phyloP scores from a whole-genome alignment of 2,329 filamentous ascomycete species.

The Tricladium varicosporioides region DNA sequence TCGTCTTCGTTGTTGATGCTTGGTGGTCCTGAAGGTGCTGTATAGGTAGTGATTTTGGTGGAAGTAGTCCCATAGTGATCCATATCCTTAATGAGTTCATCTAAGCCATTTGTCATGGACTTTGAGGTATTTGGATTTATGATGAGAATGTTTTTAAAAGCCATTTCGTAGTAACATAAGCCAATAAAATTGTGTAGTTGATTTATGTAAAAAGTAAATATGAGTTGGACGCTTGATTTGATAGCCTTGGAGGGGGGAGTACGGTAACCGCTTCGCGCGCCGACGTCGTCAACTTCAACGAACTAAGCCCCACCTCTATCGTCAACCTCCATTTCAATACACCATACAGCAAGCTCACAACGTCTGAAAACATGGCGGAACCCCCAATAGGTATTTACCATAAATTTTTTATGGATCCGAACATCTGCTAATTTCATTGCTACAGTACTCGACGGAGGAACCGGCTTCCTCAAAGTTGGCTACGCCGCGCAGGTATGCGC shows the following conservation, averaged over 20 bases:
- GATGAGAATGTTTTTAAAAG: constrained; percentile 56
- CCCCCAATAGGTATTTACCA: constrained; percentile 35
- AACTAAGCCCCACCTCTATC: constrained; percentile 6
- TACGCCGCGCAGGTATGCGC: constrained; percentile 80
- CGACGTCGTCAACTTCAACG: constrained; percentile 18
- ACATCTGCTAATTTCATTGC: constrained; percentile 20
- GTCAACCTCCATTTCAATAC: constrained; percentile 20
- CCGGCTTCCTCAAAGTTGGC: constrained; percentile 98
- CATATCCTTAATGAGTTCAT: constrained; percentile 45
- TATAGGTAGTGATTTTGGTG: constrained; percentile 60
- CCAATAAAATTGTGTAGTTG: not conserved
- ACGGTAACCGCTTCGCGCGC: not conserved
- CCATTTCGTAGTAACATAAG: constrained; percentile 17
- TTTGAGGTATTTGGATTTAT: constrained; percentile 78
- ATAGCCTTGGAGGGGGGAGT: constrained; percentile 6
- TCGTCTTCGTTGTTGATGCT: constrained; percentile 79
- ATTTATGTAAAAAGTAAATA: constrained; percentile 16
- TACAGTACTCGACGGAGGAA: constrained; percentile 97
- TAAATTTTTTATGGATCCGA: not conserved
- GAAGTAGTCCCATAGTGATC: constrained; percentile 13
- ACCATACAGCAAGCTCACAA: constrained; percentile 14
- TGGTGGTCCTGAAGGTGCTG: constrained; percentile 60
- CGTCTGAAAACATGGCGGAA: constrained; percentile 33
- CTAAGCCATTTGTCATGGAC: constrained; percentile 68
- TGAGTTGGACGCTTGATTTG: not conserved